Base-by-base conservation (phyloP, 1,284 basidiomycete species). In the Apiotrichum siamense region DNA sequence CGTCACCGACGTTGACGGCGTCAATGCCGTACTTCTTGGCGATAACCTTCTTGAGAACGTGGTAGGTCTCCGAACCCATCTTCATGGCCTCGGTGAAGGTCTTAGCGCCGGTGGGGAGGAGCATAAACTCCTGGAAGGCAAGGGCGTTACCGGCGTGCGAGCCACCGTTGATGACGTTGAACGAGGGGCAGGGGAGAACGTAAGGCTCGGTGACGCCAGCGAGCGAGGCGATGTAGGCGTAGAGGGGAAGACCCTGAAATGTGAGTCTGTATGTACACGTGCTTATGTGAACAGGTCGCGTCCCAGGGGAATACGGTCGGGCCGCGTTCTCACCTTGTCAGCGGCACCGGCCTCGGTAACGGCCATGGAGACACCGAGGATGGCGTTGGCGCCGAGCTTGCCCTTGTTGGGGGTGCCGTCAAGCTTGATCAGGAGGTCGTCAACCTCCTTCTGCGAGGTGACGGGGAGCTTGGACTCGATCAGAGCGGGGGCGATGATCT, bases 121-220 rank as follows among this genome's bases (percentile, higher is more conserved):
- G 83, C 96, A 99, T 98, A 81, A 99, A 98, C 79, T 99, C 96
- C 79, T 97, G 91, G 88, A 97, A 93, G 52, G 96, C 92, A 61
- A 99, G 88, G 76, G 93, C 91, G 83, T 99, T 99, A 54, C 96
- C 96, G 54, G 96, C 96, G 76, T 99, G 96, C 61, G 92, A 97
- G 62, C 96, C 96, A 77, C 96, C 96, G 79, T 99, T 99, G 82
- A 99, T 98, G 70, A 99, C 96, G 78, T 99, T 99, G 83, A 97
- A 91, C 55, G 88, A 85, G 49, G 92, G 96, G 73, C 77, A 80
- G 64, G 94, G 94, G 66, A 97, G 85, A 54, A 90, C 79, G 78
- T 86, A 97, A 41, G 94, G 94, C 54, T 88, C 81, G 77, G 90
- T 88, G 77, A 96, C 82, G 65, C 93, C 92, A 55, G 94, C 88